phyloP scores from a whole-genome alignment of 306 rosid genomes.

The Medicago ruthenica region DNA sequence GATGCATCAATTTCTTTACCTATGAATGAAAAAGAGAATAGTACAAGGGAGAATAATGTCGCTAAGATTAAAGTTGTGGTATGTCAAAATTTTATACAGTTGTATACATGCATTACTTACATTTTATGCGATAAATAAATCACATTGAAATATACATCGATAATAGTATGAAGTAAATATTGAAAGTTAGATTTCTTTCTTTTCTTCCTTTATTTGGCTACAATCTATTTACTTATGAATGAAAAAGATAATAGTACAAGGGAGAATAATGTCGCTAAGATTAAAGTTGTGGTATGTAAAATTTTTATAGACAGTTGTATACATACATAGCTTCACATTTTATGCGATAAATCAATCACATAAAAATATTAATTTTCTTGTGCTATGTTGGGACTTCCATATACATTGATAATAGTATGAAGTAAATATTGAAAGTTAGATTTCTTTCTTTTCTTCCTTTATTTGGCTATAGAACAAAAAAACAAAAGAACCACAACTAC shows the following conservation, averaged over 20 bases:
- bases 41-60: constrained; percentile 76
- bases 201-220: constrained; percentile 20
- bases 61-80: constrained; percentile 99
- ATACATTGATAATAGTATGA: neutral
- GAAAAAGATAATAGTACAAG: constrained; percentile 74
- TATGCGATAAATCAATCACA: neutral
- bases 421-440: neutral
- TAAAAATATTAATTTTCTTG: neutral
- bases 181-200: constrained; percentile 10
- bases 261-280: constrained; percentile 92
- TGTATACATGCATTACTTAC: constrained; percentile 2
- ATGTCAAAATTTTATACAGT: constrained; percentile 48
- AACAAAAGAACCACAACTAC: neutral
- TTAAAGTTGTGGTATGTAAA: constrained; percentile 95
- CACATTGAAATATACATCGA: neutral
- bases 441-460: constrained; percentile 21
- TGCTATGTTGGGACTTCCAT: neutral
- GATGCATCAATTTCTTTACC: constrained; percentile 62
- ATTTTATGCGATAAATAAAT: neutral
- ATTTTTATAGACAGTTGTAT: neutral
- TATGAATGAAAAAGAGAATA: constrained; percentile 71
- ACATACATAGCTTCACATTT: constrained; percentile 5
- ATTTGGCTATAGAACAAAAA: constrained; percentile 21
- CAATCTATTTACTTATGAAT: constrained; percentile 54
- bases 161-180: neutral